These are phyloP conservation scores for Candida nemodendra DNA, from an alignment of 805 yeast species.

Conservation along the genomic window DNA sequence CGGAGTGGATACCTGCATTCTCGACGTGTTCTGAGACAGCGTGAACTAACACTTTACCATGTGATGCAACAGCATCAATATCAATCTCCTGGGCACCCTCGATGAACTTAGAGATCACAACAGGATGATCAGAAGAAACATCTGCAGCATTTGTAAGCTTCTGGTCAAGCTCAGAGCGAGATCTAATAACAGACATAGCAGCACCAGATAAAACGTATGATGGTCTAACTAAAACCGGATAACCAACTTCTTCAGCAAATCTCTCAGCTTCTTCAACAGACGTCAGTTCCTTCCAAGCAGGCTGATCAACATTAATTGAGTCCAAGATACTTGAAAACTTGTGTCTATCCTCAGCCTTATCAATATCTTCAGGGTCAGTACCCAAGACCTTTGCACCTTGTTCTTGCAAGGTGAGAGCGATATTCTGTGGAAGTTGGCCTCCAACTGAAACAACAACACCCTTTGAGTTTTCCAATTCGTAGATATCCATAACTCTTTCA, in stretches of 20 bases:
- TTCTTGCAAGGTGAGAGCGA: slow-evolving; percentile 78
- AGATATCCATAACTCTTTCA: slow-evolving; percentile 96
- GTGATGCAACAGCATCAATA: slow-evolving; percentile 91
- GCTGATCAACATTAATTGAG: slow-evolving; percentile 92
- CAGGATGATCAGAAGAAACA: slow-evolving; percentile 95
- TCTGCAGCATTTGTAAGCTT: slow-evolving; percentile 86
- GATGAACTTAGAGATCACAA: slow-evolving; percentile 93
- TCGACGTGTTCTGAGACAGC: slow-evolving; percentile 98
- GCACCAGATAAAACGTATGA: slow-evolving; percentile 98
- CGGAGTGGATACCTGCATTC: slow-evolving; percentile 98
- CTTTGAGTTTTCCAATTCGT: slow-evolving; percentile 83
- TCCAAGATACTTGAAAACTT: slow-evolving; percentile 94
- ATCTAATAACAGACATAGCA: slow-evolving; percentile 92
- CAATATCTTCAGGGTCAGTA: slow-evolving; percentile 92
- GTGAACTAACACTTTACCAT: slow-evolving; percentile 87
- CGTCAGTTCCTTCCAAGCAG: slow-evolving; percentile 94
- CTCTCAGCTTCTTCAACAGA: slow-evolving; percentile 79
- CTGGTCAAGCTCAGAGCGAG: slow-evolving; percentile 72
- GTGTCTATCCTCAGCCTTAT: slow-evolving; percentile 97
- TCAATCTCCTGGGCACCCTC: slow-evolving; percentile 97
- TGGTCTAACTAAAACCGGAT: slow-evolving; percentile 96
- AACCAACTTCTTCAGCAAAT: slow-evolving; percentile 84
- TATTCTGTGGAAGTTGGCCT: slow-evolving; percentile 97
- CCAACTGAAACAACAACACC: slow-evolving; percentile 97
- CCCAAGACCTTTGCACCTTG: slow-evolving; percentile 89